Evolutionary conservation across 768 basidiomycete species (phyloP).

Genomic region (Psilocybe cyanescens): DNA sequence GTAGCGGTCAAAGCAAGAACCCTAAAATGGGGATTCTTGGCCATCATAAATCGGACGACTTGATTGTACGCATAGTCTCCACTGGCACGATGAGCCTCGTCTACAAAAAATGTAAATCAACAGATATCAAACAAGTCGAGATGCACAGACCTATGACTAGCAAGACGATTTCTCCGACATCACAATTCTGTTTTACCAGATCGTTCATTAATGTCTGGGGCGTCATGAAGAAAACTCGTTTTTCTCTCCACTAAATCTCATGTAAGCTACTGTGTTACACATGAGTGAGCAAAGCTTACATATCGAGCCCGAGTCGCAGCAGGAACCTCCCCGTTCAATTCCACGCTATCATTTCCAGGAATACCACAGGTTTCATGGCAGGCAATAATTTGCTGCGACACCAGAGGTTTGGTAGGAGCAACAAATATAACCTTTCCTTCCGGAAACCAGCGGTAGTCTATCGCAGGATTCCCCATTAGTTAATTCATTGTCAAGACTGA

Average conservation of each 20-base stretch:
- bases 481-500: neutral
- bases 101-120: conserved; percentile 29
- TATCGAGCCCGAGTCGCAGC: conserved; percentile 56
- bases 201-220: conserved; percentile 95
- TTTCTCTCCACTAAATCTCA: conserved; percentile 68
- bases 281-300: conserved; percentile 43
- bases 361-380: conserved; percentile 95
- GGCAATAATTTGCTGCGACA: conserved; percentile 92
- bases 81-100: conserved; percentile 94
- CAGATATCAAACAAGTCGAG: neutral
- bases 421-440: conserved; percentile 92
- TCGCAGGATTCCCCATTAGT: conserved; percentile 3
- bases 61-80: conserved; percentile 94
- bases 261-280: neutral
- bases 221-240: conserved; percentile 93
- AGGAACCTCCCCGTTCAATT: conserved; percentile 81
- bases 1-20: conserved; percentile 95
- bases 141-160: conserved; percentile 78
- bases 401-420: conserved; percentile 95
- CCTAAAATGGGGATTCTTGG: conserved; percentile 92
- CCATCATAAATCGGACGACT: conserved; percentile 87
- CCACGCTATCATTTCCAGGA: conserved; percentile 81
- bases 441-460: conserved; percentile 93
- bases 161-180: conserved; percentile 80
- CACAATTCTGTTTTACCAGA: conserved; percentile 70